phyloP scores from a whole-genome alignment of 2,329 filamentous ascomycete species.

The Ciborinia camelliae region DNA sequence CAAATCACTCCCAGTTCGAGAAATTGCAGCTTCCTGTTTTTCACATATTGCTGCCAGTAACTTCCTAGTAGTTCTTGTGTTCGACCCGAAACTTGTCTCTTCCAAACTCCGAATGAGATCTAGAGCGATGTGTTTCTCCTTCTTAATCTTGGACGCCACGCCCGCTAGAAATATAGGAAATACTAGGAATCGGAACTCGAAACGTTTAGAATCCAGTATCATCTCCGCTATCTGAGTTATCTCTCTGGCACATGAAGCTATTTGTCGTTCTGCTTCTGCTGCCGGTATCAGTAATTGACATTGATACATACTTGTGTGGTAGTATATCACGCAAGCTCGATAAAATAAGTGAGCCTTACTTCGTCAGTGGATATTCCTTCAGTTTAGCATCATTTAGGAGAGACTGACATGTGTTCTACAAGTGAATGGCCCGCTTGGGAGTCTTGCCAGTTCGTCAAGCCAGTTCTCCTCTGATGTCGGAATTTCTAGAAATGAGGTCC shows the following conservation, averaged over 20 bases:
- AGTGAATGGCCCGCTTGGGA: background rate
- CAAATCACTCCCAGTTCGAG: constrained; percentile 40
- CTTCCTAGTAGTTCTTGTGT: constrained; percentile 44
- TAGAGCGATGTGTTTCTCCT: constrained; percentile 46
- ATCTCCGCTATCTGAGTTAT: constrained; percentile 46
- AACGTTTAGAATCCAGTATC: constrained; percentile 40
- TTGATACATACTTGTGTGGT: constrained; percentile 52
- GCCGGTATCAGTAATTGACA: constrained; percentile 44
- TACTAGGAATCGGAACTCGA: constrained; percentile 45
- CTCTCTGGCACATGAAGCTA: constrained; percentile 43
- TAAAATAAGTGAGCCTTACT: constrained; percentile 46
- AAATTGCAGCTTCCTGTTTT: constrained; percentile 32
- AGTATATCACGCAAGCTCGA: constrained; percentile 49
- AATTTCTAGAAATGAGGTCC: background rate
- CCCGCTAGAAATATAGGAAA: constrained; percentile 56
- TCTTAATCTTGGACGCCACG: constrained; percentile 41
- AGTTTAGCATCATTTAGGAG: background rate
- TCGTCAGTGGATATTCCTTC: constrained; percentile 2
- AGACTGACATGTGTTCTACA: constrained; percentile 8
- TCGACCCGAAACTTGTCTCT: constrained; percentile 46
- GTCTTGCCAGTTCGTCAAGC: background rate
- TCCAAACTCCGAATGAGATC: constrained; percentile 49
- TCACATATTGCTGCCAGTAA: constrained; percentile 43
- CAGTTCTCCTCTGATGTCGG: background rate
- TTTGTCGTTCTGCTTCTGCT: constrained; percentile 41